Conservation (phyloP, 2,329 filamentous ascomycete species). For the Neopestalotiopsis clavispora region DNA sequence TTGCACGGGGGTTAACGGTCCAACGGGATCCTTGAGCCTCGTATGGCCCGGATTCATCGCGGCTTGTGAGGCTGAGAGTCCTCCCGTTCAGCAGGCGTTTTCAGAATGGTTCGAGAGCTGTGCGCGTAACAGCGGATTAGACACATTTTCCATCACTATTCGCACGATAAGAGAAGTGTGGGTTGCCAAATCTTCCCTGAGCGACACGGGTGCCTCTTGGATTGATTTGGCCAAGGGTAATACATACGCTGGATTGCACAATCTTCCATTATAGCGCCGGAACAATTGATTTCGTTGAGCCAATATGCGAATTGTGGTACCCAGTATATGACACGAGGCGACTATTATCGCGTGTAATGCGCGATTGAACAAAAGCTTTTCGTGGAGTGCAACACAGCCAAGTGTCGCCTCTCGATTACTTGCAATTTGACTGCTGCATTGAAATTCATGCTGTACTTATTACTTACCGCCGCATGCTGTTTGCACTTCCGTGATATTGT, state of each 20-base stretch:
- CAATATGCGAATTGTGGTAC: too few relatives aligned
- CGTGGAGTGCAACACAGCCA: too few relatives aligned
- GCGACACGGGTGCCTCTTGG: constrained; percentile 4
- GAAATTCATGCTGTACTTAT: too few relatives aligned
- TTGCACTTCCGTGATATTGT: too few relatives aligned
- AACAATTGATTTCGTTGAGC: not conserved
- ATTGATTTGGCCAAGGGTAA: constrained; percentile 12
- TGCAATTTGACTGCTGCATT: too few relatives aligned
- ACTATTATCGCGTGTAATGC: too few relatives aligned
- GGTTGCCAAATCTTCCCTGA: constrained; percentile 28
- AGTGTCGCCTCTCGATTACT: too few relatives aligned
- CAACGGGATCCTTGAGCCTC: constrained; percentile 36
- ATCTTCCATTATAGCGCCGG: not conserved
- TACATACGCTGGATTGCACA: not conserved
- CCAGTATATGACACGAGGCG: too few relatives aligned
- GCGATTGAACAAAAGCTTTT: too few relatives aligned
- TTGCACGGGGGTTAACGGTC: constrained; percentile 8
- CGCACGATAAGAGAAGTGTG: constrained; percentile 34
- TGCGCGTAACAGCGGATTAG: constrained; percentile 34
- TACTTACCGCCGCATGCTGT: too few relatives aligned
- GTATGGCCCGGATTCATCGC: constrained; percentile 46
- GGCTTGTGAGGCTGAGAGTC: constrained; percentile 40
- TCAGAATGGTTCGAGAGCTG: constrained; percentile 37
- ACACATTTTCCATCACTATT: constrained; percentile 35
- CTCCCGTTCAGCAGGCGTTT: constrained; percentile 35